Conservation (phyloP, 768 basidiomycete species). For the Lactarius sp. region DNA sequence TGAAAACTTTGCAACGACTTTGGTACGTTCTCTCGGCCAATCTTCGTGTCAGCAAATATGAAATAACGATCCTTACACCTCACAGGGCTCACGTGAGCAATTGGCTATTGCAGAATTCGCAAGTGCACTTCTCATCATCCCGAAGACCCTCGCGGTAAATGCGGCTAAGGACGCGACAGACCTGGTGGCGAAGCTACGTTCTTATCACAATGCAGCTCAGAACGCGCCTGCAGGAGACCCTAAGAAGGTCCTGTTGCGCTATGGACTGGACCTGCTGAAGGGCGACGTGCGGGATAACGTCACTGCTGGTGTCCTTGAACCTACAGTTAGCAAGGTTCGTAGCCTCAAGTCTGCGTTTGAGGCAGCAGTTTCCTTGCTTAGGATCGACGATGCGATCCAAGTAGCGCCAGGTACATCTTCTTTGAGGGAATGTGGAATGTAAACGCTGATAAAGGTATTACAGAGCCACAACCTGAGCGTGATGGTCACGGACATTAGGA, state of each 20-base stretch:
- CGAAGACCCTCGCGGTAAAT: constrained; percentile 95
- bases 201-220: constrained; percentile 96
- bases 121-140: constrained; percentile 84
- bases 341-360: constrained; percentile 96
- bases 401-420: constrained; percentile 63
- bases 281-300: constrained; percentile 96
- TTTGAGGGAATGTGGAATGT: constrained; percentile 4
- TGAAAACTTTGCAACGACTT: constrained; percentile 97
- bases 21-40: constrained; percentile 50
- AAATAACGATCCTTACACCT: neutral
- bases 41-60: neutral
- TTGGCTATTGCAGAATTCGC: constrained; percentile 99
- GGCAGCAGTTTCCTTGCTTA: constrained; percentile 88
- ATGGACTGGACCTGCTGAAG: constrained; percentile 91
- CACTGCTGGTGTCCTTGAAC: constrained; percentile 88
- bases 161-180: constrained; percentile 99
- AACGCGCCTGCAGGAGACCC: constrained; percentile 87
- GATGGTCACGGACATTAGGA: constrained; percentile 70
- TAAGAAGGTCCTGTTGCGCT: constrained; percentile 84
- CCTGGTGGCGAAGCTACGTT: constrained; percentile 91
- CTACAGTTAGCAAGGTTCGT: constrained; percentile 95
- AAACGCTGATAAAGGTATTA: neutral
- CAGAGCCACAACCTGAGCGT: constrained; percentile 67
- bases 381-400: constrained; percentile 96
- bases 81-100: constrained; percentile 94